phyloP scores from a whole-genome alignment of 495 filamentous ascomycete species.

The Penicillium samsonianum region DNA sequence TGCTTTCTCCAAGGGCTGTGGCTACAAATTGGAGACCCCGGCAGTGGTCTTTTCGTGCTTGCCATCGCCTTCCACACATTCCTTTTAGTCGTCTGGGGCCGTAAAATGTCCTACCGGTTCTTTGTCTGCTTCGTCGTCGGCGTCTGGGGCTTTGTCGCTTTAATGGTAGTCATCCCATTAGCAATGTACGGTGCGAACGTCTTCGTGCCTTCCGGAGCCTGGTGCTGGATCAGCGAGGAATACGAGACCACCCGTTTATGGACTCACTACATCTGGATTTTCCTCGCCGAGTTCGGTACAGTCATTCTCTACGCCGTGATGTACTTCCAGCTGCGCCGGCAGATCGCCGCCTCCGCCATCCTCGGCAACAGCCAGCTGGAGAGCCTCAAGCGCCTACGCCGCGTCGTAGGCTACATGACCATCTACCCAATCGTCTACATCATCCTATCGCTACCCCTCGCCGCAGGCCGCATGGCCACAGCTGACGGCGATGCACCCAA shows the following conservation, averaged over 20 bases:
- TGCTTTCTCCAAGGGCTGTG: conserved; percentile 75
- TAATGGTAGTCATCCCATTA: conserved; percentile 58
- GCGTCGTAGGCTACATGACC: conserved; percentile 67
- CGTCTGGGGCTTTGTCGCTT: conserved; percentile 61
- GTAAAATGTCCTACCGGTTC: conserved; percentile 52
- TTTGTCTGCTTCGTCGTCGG: conserved; percentile 53
- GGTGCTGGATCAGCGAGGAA: conserved; percentile 71
- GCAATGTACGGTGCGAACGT: conserved; percentile 56
- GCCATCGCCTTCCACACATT: conserved; percentile 72
- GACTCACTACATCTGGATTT: conserved; percentile 81
- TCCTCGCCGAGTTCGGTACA: conserved; percentile 66
- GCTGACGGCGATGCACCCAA: conserved; percentile 57
- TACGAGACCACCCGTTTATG: conserved; percentile 65
- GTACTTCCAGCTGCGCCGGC: conserved; percentile 58
- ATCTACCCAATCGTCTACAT: conserved; percentile 76
- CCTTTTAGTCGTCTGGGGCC: conserved; percentile 59
- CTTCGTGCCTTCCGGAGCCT: conserved; percentile 62
- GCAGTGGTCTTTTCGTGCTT: conserved; percentile 69
- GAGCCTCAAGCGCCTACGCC: conserved; percentile 43
- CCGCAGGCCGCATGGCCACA: conserved; percentile 65
- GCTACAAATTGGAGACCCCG: conserved; percentile 68
- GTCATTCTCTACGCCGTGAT: conserved; percentile 65
- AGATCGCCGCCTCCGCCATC: conserved; percentile 44
- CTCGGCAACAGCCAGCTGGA: conserved; percentile 40
- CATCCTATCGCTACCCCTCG: conserved; percentile 69